Evolutionary conservation across 352 stramenopile genomes (phyloP).

Genomic region (Phytophthora rubi): DNA sequence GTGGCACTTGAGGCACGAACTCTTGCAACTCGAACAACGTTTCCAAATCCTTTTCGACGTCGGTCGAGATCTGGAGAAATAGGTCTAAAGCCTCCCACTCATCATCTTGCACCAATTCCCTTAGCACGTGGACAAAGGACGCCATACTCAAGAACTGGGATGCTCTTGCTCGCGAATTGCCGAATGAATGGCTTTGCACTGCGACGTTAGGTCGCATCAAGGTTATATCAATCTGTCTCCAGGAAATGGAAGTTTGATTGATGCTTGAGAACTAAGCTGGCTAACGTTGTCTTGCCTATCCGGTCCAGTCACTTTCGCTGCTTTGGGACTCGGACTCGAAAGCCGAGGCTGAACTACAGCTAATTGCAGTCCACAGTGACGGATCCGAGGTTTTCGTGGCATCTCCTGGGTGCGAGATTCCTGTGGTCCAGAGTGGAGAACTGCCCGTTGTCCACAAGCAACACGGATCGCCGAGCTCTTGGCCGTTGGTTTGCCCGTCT

Average conservation of each 20-base stretch:
- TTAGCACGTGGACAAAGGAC: no score
- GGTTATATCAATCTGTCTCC: no score
- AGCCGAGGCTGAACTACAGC: not conserved
- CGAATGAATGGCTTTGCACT: no score
- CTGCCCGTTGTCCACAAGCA: slow-evolving; percentile 50
- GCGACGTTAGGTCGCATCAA: no score
- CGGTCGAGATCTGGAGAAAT: slow-evolving; percentile 2
- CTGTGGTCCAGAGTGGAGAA: slow-evolving; percentile 15
- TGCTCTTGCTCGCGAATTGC: no score
- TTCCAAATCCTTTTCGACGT: slow-evolving; percentile 6
- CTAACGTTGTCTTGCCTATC: not conserved
- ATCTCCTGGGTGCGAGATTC: slow-evolving; percentile 31
- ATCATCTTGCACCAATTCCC: no score
- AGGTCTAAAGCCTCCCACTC: no score
- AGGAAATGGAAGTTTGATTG: not conserved
- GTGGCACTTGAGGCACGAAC: no score
- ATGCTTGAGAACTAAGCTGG: not conserved
- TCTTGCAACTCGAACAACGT: not conserved
- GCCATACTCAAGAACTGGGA: no score
- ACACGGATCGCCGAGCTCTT: slow-evolving; percentile 78
- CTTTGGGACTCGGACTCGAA: not conserved
- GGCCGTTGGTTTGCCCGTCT: slow-evolving; percentile 76
- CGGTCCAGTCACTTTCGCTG: not conserved
- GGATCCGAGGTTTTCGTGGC: slow-evolving; percentile 17
- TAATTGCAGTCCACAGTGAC: slow-evolving; percentile 18